These are phyloP conservation scores for Borovskyia barvae DNA, from an alignment of 208 protist genomes.

Conservation along the genomic window DNA sequence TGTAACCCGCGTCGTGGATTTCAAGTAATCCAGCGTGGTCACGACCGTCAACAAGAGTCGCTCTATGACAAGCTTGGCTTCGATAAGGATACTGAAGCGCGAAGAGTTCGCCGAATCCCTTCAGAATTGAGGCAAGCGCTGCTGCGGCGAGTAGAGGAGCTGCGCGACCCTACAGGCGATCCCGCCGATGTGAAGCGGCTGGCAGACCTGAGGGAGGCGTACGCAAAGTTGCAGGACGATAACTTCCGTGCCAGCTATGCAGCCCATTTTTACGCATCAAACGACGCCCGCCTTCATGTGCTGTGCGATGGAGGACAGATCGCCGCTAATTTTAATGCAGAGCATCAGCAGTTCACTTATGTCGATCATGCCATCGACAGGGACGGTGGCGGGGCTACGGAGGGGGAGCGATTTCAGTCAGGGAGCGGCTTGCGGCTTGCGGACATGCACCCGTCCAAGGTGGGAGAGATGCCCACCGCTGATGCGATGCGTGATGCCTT, in stretches of 20 bases:
- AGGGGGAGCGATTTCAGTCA: background rate
- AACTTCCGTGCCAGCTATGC: conserved; percentile 62
- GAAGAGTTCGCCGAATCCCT: conserved; percentile 52
- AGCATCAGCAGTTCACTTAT: conserved; percentile 72
- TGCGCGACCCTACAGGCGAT: conserved; percentile 54
- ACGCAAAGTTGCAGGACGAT: conserved; percentile 49
- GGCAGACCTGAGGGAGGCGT: conserved; percentile 53
- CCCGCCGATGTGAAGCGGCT: conserved; percentile 39
- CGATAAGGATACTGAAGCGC: conserved; percentile 48
- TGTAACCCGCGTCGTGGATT: conserved; percentile 9
- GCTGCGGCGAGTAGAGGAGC: conserved; percentile 57
- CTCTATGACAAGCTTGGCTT: conserved; percentile 77
- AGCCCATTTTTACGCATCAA: conserved; percentile 66
- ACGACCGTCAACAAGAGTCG: conserved; percentile 54
- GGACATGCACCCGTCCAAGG: background rate
- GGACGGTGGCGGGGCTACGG: background rate
- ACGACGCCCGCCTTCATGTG: conserved; percentile 75
- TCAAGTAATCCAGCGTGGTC: conserved; percentile 65
- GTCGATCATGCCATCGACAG: conserved; percentile 55
- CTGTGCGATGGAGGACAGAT: conserved; percentile 69
- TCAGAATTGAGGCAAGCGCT: conserved; percentile 66
- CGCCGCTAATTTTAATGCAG: conserved; percentile 78
- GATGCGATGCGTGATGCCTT: conserved; percentile 49
- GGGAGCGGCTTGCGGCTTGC: background rate
- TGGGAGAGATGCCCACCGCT: conserved; percentile 17